phyloP scores from a whole-genome alignment of 179 eudicot genomes.

The Gypsophila paniculata region DNA sequence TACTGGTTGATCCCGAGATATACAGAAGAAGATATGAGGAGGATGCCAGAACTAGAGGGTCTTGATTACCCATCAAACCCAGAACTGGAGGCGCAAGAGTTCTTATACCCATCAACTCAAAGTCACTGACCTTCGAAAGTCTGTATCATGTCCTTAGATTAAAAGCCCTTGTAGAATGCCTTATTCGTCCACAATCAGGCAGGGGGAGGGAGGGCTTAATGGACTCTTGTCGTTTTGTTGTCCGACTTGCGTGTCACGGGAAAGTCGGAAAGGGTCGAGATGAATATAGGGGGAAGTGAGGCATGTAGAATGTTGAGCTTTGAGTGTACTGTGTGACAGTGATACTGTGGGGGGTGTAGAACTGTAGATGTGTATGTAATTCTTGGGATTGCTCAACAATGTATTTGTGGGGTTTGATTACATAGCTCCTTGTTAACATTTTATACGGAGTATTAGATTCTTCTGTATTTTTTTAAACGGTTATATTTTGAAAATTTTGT shows the following conservation, averaged over 20 bases:
- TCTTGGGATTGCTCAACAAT: no score
- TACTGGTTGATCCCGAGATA: slow-evolving; percentile 85
- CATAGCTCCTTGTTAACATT: no score
- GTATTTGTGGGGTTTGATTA: no score
- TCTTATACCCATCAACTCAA: slow-evolving; percentile 25
- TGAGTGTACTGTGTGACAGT: no score
- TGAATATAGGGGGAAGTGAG: neutral
- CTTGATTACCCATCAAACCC: slow-evolving; percentile 86
- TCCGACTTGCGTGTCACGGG: neutral
- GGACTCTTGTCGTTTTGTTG: slow-evolving; percentile 8
- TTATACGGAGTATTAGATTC: no score
- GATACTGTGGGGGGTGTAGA: no score
- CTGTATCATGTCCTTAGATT: neutral
- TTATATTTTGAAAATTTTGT: no score
- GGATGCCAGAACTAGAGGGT: slow-evolving; percentile 90
- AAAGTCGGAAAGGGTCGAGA: slow-evolving; percentile 11
- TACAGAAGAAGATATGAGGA: slow-evolving; percentile 74
- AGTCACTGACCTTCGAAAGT: slow-evolving; percentile 14
- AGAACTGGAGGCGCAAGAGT: slow-evolving; percentile 59
- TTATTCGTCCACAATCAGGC: slow-evolving; percentile 10
- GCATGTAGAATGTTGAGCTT: slow-evolving; percentile 18
- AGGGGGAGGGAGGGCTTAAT: slow-evolving; percentile 2
- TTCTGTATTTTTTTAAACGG: no score
- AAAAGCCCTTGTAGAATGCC: slow-evolving; percentile 10
- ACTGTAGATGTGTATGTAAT: no score